Evolutionary conservation across 2,329 filamentous ascomycete genomes (phyloP).

Genomic region (Fusarium goolgardi): DNA sequence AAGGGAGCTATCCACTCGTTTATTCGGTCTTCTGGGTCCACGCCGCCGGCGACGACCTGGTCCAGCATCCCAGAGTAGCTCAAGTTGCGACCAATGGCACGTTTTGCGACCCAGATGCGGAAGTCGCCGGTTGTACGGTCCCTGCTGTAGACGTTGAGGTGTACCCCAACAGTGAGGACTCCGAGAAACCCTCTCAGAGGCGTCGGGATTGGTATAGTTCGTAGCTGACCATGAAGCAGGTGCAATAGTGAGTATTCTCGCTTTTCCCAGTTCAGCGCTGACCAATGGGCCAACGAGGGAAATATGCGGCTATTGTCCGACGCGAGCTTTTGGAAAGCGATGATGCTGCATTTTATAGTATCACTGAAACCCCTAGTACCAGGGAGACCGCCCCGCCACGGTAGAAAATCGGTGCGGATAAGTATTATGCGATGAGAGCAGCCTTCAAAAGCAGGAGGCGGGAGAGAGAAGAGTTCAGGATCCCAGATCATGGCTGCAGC

Average conservation of each 20-base stretch:
- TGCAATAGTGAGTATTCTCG: constrained; percentile 49
- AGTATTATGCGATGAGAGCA: constrained; percentile 21
- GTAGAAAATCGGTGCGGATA: background rate
- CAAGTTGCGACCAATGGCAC: constrained; percentile 43
- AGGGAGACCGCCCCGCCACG: background rate
- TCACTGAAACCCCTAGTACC: background rate
- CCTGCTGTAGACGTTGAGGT: constrained; percentile 53
- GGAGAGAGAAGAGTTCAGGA: background rate
- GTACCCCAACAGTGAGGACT: constrained; percentile 52
- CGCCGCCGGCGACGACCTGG: constrained; percentile 53
- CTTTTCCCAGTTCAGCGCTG: constrained; percentile 28
- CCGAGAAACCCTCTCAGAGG: constrained; percentile 52
- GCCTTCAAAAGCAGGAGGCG: background rate
- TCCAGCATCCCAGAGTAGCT: constrained; percentile 53
- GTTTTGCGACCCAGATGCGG: constrained; percentile 52
- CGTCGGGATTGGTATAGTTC: constrained; percentile 48
- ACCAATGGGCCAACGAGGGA: constrained; percentile 46
- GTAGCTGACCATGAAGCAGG: constrained; percentile 25
- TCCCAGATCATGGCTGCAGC: background rate
- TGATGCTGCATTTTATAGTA: background rate
- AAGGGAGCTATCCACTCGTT: constrained; percentile 37
- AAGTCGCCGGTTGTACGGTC: constrained; percentile 37
- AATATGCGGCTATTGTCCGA: constrained; percentile 40
- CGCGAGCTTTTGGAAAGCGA: constrained; percentile 30
- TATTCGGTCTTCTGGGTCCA: constrained; percentile 48